Conservation (phyloP, 495 filamentous ascomycete genomes). For the Pyrenula aspistea region DNA sequence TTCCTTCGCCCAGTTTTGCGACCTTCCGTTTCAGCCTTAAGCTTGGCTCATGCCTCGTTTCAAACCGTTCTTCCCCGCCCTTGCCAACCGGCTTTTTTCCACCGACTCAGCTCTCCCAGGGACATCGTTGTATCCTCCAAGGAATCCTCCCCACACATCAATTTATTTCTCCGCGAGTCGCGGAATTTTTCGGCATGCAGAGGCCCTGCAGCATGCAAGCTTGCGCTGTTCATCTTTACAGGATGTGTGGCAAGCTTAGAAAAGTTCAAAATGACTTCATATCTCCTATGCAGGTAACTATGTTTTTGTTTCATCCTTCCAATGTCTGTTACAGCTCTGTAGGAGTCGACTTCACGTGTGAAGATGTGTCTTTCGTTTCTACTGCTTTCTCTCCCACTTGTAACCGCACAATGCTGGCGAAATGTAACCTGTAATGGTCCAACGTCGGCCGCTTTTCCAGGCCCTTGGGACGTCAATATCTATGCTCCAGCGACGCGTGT, state of each 20-base stretch:
- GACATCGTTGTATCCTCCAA: neutral
- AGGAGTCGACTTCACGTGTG: constrained; percentile 8
- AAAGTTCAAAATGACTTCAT: constrained; percentile 2
- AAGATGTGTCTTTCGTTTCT: constrained; percentile 8
- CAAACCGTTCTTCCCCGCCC: neutral
- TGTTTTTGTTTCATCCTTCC: neutral
- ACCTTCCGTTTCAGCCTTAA: neutral
- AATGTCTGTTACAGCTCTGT: neutral
- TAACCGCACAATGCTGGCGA: constrained; percentile 39
- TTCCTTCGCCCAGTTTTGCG: no score
- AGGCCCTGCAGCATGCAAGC: constrained; percentile 3
- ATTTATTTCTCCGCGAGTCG: neutral
- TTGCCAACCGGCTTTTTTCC: neutral
- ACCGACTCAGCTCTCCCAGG: neutral
- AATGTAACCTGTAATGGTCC: constrained; percentile 43
- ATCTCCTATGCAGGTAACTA: constrained; percentile 11
- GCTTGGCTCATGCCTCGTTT: neutral
- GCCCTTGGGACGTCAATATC: constrained; percentile 49
- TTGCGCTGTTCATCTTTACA: constrained; percentile 10
- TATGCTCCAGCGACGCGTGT: constrained; percentile 43
- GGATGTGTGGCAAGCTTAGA: neutral
- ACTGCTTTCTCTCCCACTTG: constrained; percentile 9
- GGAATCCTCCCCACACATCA: constrained; percentile 2
- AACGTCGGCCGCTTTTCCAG: constrained; percentile 37
- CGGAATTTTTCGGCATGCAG: neutral